A percentile compares a stretch with the other conserved stretches of the same genome.
phyloP scores from a whole-genome alignment of 495 filamentous ascomycete species.

The Friedmanniomyces simplex region DNA sequence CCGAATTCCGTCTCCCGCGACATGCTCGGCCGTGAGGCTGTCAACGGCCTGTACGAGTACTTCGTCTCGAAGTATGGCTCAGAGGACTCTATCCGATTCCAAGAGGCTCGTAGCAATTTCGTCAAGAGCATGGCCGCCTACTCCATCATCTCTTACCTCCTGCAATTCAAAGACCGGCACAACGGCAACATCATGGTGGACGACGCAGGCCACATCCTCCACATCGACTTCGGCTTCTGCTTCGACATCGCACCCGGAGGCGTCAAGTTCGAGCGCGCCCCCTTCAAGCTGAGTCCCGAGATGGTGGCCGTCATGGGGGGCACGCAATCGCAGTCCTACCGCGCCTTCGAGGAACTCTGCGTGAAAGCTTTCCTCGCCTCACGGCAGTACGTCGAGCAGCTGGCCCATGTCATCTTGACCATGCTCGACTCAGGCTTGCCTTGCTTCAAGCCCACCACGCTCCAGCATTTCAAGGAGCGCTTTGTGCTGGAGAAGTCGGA shows the following conservation, averaged over 20 bases:
- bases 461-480: conserved; percentile 82
- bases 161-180: conserved; percentile 98
- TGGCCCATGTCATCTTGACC: conserved; percentile 76
- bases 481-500: conserved; percentile 92
- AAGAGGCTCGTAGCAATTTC: conserved; percentile 92
- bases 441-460: conserved; percentile 95
- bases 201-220: conserved; percentile 90
- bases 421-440: conserved; percentile 97
- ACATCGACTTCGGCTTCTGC: conserved; percentile 99
- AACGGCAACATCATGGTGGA: conserved; percentile 99
- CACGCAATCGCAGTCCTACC: conserved; percentile 74
- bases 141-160: conserved; percentile 89
- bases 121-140: conserved; percentile 99
- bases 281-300: conserved; percentile 94
- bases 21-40: conserved; percentile 95
- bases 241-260: conserved; percentile 98
- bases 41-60: conserved; percentile 96
- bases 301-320: conserved; percentile 99
- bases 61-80: conserved; percentile 95
- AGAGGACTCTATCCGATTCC: conserved; percentile 86
- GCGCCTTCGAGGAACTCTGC: conserved; percentile 92
- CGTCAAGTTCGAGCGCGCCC: conserved; percentile 91
- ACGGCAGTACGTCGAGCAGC: conserved; percentile 74
- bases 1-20: conserved; percentile 97
- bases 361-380: conserved; percentile 91